Evolutionary conservation across 2,329 filamentous ascomycete genomes (phyloP).

Genomic region (Fusarium decemcellulare): DNA sequence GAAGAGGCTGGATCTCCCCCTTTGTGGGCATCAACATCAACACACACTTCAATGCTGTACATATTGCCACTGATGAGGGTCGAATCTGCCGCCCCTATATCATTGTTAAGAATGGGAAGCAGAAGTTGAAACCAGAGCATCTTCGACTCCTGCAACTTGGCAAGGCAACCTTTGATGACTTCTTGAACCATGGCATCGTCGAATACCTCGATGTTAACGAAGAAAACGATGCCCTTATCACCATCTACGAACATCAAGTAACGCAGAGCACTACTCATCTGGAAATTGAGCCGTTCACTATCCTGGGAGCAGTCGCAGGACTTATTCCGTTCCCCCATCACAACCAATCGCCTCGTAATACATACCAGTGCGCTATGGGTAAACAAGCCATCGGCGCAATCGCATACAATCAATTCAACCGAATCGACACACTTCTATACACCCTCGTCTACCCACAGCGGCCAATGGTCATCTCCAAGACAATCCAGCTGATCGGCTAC

Average conservation of each 20-base stretch:
- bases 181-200: conserved; percentile 88
- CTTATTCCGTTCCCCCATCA: conserved; percentile 98
- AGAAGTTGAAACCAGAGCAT: conserved; percentile 84
- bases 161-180: conserved; percentile 92
- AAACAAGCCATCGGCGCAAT: conserved; percentile 99
- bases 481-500: conserved; percentile 96
- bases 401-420: conserved; percentile 97
- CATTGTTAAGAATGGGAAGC: conserved; percentile 89
- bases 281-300: conserved; percentile 98
- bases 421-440: conserved; percentile 96
- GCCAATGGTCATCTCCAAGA: conserved; percentile 97
- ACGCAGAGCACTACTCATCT: conserved; percentile 89
- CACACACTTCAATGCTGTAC: conserved; percentile 89
- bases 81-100: conserved; percentile 97
- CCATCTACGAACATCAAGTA: conserved; percentile 89
- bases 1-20: conserved; percentile 92
- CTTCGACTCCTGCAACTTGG: conserved; percentile 86
- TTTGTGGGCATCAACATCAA: conserved; percentile 99
- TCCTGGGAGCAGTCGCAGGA: conserved; percentile 94
- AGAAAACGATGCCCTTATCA: conserved; percentile 95
- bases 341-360: conserved; percentile 98
- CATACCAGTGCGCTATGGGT: conserved; percentile 99
- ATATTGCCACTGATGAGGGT: conserved; percentile 97
- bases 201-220: conserved; percentile 99
- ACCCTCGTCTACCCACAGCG: conserved; percentile 98